Evolutionary conservation across 352 stramenopile species (phyloP).

Genomic region (Elongisporangium prolatum): DNA sequence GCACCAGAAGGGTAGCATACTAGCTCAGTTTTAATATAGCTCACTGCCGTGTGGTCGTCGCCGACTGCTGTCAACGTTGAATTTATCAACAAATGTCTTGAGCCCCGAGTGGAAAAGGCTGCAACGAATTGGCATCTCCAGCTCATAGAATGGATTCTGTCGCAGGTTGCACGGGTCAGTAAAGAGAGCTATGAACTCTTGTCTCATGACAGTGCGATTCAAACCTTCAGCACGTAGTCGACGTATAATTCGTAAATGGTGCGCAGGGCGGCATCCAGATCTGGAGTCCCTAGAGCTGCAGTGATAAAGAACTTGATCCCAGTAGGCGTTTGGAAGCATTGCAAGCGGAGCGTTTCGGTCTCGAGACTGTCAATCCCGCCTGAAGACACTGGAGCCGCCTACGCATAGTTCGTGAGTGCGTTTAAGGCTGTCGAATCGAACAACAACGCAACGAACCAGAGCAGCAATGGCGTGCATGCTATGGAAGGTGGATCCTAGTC

Average conservation of each 20-base stretch:
- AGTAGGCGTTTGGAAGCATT: conserved; percentile 91
- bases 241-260: conserved; percentile 93
- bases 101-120: conserved; percentile 89
- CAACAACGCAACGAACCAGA: conserved; percentile 28
- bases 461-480: conserved; percentile 91
- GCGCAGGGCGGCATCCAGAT: conserved; percentile 81
- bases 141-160: conserved; percentile 93
- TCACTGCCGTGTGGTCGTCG: conserved; percentile 47
- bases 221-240: conserved; percentile 94
- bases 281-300: conserved; percentile 75
- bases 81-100: conserved; percentile 85
- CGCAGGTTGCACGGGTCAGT: not conserved
- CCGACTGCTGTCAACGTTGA: conserved; percentile 61
- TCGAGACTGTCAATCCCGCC: conserved; percentile 90
- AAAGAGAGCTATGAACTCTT: not conserved
- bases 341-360: conserved; percentile 88
- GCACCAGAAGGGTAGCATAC: not conserved
- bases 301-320: conserved; percentile 94
- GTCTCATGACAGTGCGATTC: not conserved
- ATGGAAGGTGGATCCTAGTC: conserved; percentile 93
- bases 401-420: conserved; percentile 1
- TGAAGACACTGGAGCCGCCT: conserved; percentile 78
- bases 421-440: not conserved
- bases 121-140: conserved; percentile 94
- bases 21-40: conserved; percentile 18